These are phyloP conservation scores for Centella asiatica DNA, from an alignment of 129 eudicot species.

Conservation along the genomic window DNA sequence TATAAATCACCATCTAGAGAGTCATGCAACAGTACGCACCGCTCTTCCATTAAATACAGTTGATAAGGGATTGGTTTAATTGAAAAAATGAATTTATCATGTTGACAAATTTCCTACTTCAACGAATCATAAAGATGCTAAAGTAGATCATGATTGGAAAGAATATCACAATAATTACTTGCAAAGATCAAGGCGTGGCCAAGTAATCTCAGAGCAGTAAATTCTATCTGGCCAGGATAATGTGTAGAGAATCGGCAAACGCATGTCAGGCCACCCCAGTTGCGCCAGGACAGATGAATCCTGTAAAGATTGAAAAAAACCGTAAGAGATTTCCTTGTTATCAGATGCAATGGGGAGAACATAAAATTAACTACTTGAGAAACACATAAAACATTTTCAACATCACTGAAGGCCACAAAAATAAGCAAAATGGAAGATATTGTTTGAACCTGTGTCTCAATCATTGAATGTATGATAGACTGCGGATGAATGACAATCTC, in stretches of 20 bases:
- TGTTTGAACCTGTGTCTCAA: constrained; percentile 81
- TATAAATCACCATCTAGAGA: too few species aligned
- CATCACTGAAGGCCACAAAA: background rate
- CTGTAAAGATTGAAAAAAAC: constrained; percentile 26
- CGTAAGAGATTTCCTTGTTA: background rate
- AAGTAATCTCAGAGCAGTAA: constrained; percentile 88
- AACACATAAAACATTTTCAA: background rate
- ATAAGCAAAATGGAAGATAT: background rate
- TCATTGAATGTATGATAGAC: constrained; percentile 96
- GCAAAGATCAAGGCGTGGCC: constrained; percentile 99
- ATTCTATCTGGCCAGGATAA: constrained; percentile 94
- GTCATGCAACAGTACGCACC: too few species aligned
- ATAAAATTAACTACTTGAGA: too few species aligned
- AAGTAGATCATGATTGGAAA: background rate
- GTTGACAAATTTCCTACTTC: too few species aligned
- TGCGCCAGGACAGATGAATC: constrained; percentile 93
- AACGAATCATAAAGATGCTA: background rate
- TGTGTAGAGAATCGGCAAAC: constrained; percentile 89
- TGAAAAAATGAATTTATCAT: too few species aligned
- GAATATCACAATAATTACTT: constrained; percentile 42
- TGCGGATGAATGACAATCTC: constrained; percentile 98
- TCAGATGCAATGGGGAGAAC: constrained; percentile 2
- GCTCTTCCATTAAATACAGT: too few species aligned
- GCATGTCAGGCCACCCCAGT: constrained; percentile 99
- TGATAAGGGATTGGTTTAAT: too few species aligned